A percentile compares a stretch with the other conserved stretches of the same genome.
These are phyloP conservation scores for Dissophora globulifera DNA, from an alignment of 192 early-diverging fungal species.

Conservation along the genomic window DNA sequence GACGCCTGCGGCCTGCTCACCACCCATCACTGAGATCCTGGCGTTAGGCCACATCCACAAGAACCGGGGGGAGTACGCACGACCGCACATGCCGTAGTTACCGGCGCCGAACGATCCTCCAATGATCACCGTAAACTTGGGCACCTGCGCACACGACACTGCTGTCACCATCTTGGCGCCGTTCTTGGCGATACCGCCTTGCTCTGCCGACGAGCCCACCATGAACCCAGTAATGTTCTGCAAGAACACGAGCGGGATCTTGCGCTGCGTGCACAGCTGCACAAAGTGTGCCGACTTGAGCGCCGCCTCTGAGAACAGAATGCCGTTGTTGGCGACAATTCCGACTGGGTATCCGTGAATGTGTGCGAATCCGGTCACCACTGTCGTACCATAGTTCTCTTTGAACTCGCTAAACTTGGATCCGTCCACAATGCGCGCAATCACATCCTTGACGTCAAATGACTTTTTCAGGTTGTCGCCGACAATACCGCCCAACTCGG, in stretches of 20 bases:
- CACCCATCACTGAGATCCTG: slow-evolving; percentile 97
- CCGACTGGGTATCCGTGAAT: slow-evolving; percentile 93
- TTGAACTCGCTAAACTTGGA: slow-evolving; percentile 94
- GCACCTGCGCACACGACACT: slow-evolving; percentile 91
- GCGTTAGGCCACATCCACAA: slow-evolving; percentile 97
- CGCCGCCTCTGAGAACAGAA: slow-evolving; percentile 93
- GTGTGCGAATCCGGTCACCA: slow-evolving; percentile 92
- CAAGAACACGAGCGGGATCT: slow-evolving; percentile 90
- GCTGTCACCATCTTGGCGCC: slow-evolving; percentile 97
- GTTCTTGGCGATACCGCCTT: slow-evolving; percentile 97
- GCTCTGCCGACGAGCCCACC: slow-evolving; percentile 94
- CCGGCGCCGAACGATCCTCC: slow-evolving; percentile 85
- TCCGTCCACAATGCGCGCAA: slow-evolving; percentile 95
- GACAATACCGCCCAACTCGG: slow-evolving; percentile 94
- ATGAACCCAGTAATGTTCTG: slow-evolving; percentile 99
- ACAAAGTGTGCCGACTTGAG: slow-evolving; percentile 97
- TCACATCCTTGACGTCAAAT: slow-evolving; percentile 92
- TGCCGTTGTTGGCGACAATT: slow-evolving; percentile 96
- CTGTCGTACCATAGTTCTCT: slow-evolving; percentile 86
- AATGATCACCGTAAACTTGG: slow-evolving; percentile 90
- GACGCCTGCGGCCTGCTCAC: slow-evolving; percentile 94
- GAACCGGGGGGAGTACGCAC: slow-evolving; percentile 93
- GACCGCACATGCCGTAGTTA: slow-evolving; percentile 98
- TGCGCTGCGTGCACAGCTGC: slow-evolving; percentile 88
- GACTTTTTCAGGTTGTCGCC: slow-evolving; percentile 89